phyloP scores from a whole-genome alignment of 345 rosid species.

The Syzygium oleosum region DNA sequence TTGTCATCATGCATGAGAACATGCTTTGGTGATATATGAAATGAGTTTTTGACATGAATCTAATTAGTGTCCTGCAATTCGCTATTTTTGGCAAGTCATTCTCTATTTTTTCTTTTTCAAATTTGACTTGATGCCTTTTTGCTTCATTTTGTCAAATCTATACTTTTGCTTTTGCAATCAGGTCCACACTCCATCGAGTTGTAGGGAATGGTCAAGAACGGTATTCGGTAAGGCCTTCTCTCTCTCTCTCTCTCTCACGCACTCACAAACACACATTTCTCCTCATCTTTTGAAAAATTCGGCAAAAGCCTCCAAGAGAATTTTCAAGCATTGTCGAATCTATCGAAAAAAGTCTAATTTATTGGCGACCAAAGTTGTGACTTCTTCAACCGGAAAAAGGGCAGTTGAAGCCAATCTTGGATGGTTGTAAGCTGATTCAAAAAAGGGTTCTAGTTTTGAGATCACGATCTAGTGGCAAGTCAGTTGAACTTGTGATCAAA shows the following conservation, averaged over 20 bases:
- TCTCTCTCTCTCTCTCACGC: neutral
- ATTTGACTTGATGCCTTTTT: neutral
- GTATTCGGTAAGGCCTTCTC: constrained; percentile 25
- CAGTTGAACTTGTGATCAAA: neutral
- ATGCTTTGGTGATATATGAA: no score
- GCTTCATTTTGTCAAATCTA: no score
- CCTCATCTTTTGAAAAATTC: no score
- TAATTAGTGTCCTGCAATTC: no score
- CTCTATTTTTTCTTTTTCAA: no score
- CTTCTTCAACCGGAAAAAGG: neutral
- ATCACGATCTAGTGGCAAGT: no score
- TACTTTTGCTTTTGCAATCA: constrained; percentile 6
- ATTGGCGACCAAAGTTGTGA: neutral
- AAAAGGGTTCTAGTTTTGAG: neutral
- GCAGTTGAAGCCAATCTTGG: neutral
- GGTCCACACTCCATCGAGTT: constrained; percentile 79
- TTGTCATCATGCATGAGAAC: no score
- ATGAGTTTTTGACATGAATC: no score
- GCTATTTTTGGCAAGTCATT: no score
- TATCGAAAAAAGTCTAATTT: neutral
- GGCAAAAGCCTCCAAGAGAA: no score
- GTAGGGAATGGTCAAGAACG: constrained; percentile 59
- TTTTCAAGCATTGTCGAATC: neutral
- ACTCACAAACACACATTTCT: no score
- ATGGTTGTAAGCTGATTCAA: neutral